Evolutionary conservation across 345 rosid species (phyloP).

Genomic region (Moricandia arvensis): DNA sequence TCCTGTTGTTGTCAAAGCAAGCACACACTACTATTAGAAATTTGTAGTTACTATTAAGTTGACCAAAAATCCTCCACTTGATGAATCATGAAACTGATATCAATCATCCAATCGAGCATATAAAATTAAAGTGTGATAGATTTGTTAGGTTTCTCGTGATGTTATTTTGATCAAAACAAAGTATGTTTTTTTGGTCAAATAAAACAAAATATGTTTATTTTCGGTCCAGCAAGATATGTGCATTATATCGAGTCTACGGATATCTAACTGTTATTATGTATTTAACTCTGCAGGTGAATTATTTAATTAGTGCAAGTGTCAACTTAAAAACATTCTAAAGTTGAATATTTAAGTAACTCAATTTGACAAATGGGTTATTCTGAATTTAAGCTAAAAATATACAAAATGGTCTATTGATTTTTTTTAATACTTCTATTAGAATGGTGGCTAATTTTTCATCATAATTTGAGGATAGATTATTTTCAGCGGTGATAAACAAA

Average conservation of each 20-base stretch:
- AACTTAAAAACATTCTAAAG: neutral
- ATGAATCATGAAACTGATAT: constrained; percentile 5
- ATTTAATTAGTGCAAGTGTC: neutral
- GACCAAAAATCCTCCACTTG: constrained; percentile 27
- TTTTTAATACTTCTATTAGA: neutral
- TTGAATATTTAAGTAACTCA: neutral
- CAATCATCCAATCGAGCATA: constrained; percentile 9
- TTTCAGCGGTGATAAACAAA: no score
- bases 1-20: constrained; percentile 26
- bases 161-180: neutral
- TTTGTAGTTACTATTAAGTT: constrained; percentile 5
- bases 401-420: neutral
- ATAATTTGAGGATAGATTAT: neutral
- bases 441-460: neutral
- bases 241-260: neutral
- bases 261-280: neutral
- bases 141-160: constrained; percentile 12
- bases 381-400: neutral
- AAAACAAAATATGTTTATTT: neutral
- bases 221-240: neutral
- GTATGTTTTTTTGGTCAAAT: neutral
- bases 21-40: neutral
- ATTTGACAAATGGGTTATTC: neutral
- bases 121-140: neutral
- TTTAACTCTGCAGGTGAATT: neutral